Evolutionary conservation across 495 filamentous ascomycete genomes (phyloP), one percentile per base, ranked within the genome.

Genomic region (Cudoniella acicularis): DNA sequence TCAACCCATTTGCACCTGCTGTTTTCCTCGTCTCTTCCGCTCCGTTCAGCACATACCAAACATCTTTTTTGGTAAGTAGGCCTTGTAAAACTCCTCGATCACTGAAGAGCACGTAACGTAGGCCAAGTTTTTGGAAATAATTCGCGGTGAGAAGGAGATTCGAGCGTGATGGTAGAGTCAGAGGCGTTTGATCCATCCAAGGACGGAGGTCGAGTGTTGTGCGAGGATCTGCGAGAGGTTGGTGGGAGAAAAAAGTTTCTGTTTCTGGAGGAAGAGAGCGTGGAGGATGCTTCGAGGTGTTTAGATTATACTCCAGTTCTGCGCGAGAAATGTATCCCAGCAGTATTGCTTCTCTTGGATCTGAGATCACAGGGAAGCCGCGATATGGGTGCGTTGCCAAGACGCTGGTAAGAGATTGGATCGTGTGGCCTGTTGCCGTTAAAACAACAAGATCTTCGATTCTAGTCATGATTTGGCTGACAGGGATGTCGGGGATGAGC

Each of bases 141-240:
- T 83, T 86, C 16, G 93, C 83, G 2, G 91, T 89, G 26, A 98
- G 80, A 65, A 90, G 82, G 55, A 98, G 83, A 50, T 80, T 87
- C 50, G 81, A 83, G 45, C 86, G 80, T 30, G 83, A 82, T 27
- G 89, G 88, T 11, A 98, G 80, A 0, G 95, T 97, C 27, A 98
- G 88, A 1, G 94, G 94, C 0, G 94, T 98, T 67, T 96, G 92
- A 69, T 98, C 94, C 90, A 98, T 96, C 92, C 93, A 98, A 4
- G 91, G 92, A 13, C 93, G 78, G 8, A 98, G 78, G 69, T 98
- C 93, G 40, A 98, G 79, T 0, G 86, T 92, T 9, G 84, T 80
- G n/a, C 77, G 71, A 1, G 89, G 86, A 61, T 96, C 91, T 0
- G 89, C 87, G 54, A 90, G 83, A 11, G 90, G 86, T 65, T 92